phyloP scores from a whole-genome alignment of 495 filamentous ascomycete genomes.

The Hypoxylon lienhwacheense region DNA sequence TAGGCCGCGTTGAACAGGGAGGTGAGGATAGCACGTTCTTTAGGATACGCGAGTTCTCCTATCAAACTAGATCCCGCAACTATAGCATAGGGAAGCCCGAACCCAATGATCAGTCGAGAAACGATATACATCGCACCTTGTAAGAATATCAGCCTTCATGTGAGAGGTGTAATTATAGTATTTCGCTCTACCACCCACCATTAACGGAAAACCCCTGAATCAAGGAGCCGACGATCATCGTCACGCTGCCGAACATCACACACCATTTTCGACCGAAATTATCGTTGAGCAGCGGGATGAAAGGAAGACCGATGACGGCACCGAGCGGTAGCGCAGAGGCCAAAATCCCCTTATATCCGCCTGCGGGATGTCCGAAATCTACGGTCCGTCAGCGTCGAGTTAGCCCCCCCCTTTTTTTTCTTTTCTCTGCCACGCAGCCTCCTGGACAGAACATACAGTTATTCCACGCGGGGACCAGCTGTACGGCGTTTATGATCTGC shows the following conservation, averaged over 20 bases:
- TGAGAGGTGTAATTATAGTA: background rate
- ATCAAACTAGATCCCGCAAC: conserved; percentile 65
- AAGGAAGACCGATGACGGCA: conserved; percentile 57
- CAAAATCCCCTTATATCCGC: conserved; percentile 51
- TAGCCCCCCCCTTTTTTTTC: too few relatives aligned
- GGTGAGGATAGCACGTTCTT: conserved; percentile 65
- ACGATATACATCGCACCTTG: conserved; percentile 63
- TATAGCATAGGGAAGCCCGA: conserved; percentile 66
- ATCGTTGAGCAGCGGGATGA: conserved; percentile 62
- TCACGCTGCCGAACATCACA: conserved; percentile 60
- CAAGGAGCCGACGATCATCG: conserved; percentile 60
- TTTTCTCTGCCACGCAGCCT: background rate
- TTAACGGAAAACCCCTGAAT: conserved; percentile 57
- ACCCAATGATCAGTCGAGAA: conserved; percentile 65
- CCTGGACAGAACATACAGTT: conserved; percentile 52
- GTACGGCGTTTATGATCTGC: conserved; percentile 70
- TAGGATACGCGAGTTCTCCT: conserved; percentile 67
- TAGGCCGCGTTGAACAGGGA: conserved; percentile 69
- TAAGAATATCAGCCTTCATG: background rate
- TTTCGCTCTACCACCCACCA: conserved; percentile 36
- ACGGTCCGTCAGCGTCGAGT: background rate
- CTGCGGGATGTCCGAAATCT: conserved; percentile 50
- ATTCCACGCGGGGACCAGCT: conserved; percentile 62
- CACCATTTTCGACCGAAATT: conserved; percentile 57
- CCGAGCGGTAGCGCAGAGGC: conserved; percentile 49